Evolutionary conservation across 176 grass and related monocot genomes (phyloP), one percentile per base, ranked within the genome.

Genomic region (Triticum dicoccoides): DNA sequence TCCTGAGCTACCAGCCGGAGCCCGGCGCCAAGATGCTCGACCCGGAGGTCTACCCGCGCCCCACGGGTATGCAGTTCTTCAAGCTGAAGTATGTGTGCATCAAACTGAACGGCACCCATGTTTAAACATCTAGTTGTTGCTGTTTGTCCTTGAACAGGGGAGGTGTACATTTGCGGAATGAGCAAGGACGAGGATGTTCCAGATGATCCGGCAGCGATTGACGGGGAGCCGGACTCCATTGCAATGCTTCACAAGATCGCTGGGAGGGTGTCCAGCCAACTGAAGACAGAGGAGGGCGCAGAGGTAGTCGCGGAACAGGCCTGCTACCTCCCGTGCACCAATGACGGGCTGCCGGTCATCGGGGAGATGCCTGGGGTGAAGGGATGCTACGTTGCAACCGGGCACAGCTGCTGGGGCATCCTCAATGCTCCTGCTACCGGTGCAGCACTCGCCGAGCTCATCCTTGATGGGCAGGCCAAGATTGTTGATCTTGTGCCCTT

Each of bases 161-260:
- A 98, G 72, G 96, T 98, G 73, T 98, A 98, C 84, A 92, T 98
- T 9, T 96, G 96, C 37, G 93, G 93, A 59, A 96, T 96, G 91
- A 84, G 79, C 63, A 91, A 96, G 85, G 88, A 92, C 37, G 86
- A 69, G 54, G 87, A 92, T 1, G 88, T 95, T 14, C 93, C 96
- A 0, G 86, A 96, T 38, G 86, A 98, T 58, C 93, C 92, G 0
- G 88, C 86, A 52, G 81, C 89, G 4, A 98, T 98, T 70, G 70
- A 72, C 13, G 91, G 91, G 2, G 96, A 98, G 13, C 86, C 73
- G 0, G 88, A 91, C 17, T 94, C 93, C 1, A 96, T 98, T 80
- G 86, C 89, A 6, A 96, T 98, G 96, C 93, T 98, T 85, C 93
- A 96, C 62, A 91, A 92, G 91, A 92, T 96, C 9, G 91, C 92